Evolutionary conservation across 768 basidiomycete genomes (phyloP).

Genomic region (Lactarius trivialis): DNA sequence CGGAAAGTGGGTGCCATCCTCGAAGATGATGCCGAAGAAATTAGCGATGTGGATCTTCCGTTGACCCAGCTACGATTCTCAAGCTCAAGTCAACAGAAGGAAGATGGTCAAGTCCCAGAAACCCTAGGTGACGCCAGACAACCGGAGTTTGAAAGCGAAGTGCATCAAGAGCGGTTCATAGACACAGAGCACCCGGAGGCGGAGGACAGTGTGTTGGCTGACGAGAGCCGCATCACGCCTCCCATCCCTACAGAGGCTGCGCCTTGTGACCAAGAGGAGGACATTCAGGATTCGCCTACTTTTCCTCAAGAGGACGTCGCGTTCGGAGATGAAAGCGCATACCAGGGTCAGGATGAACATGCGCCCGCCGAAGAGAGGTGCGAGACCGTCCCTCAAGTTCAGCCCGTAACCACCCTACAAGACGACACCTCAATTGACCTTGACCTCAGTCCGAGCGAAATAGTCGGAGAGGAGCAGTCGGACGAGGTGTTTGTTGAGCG

Average conservation of each 20-base stretch:
- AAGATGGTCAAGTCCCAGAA: slow-evolving; percentile 6
- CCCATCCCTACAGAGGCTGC: neutral
- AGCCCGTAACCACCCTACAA: neutral
- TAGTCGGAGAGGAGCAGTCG: slow-evolving; percentile 26
- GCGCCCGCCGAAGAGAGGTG: neutral
- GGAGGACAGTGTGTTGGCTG: neutral
- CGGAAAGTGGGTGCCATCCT: slow-evolving; percentile 23
- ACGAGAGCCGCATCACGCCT: neutral
- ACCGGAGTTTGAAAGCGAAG: neutral
- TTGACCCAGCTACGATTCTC: neutral
- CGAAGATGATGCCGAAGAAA: slow-evolving; percentile 25
- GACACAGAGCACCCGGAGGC: neutral
- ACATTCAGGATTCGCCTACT: neutral
- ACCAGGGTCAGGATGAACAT: neutral
- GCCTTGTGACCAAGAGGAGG: neutral
- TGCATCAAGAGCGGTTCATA: neutral
- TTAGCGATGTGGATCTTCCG: slow-evolving; percentile 8
- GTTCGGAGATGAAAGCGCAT: slow-evolving; percentile 11
- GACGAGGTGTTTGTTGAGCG: slow-evolving; percentile 32
- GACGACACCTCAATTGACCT: neutral
- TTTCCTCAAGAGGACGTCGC: neutral
- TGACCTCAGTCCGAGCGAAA: neutral
- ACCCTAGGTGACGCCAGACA: neutral
- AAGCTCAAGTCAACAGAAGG: neutral
- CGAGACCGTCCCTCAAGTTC: neutral